Base-by-base conservation (phyloP, 495 filamentous ascomycete genomes). In the Penicillium pulvis region DNA sequence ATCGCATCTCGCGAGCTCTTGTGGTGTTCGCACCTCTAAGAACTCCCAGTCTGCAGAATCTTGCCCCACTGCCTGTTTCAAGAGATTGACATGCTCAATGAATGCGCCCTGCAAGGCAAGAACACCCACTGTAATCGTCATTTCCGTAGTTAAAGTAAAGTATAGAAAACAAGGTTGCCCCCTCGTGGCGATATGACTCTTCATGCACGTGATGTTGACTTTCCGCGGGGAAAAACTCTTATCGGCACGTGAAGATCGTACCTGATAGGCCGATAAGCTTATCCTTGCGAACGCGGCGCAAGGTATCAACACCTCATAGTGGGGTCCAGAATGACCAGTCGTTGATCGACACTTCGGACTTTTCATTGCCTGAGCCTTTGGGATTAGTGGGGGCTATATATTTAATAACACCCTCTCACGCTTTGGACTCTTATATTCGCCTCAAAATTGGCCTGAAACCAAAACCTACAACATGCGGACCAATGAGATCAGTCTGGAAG, bases 41-140 rank as follows among this genome's bases (percentile, higher is more conserved):
- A 92, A 92, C 57, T 66, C 62, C 77, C 91, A 87, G 61, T 76
- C 66, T 24, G 67, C 56, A 42, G 54, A 60, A 23, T 51, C 46
- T 56, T 60, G 63, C 36, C 63, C 64, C 0, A 84, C 80, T 3
- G 95, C 94, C 59, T 82, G 80, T 53, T 81, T 81, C 36, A 98
- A 79, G 28, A 96, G 82, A 57, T 85, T 80, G 31, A 96, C 65
- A 76, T 98, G 94, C 69, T 98, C 94, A 67, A 82, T 78, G 67
- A 98, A 97, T 43, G 94, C 93, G 62, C 94, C 94, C 74, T 98
- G 94, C 14, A 98, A 82, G 57, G 94, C 94, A 53, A 97, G 85
- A 24, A 96, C 90, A 57, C 92, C 92, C 39, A 96, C 82, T 8
- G 89, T 90, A 62, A 88, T 59, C 69, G 62, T 57, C 74, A 78